These are phyloP conservation scores for Euphorbia lathyris DNA, from an alignment of 345 rosid species.

Conservation along the genomic window DNA sequence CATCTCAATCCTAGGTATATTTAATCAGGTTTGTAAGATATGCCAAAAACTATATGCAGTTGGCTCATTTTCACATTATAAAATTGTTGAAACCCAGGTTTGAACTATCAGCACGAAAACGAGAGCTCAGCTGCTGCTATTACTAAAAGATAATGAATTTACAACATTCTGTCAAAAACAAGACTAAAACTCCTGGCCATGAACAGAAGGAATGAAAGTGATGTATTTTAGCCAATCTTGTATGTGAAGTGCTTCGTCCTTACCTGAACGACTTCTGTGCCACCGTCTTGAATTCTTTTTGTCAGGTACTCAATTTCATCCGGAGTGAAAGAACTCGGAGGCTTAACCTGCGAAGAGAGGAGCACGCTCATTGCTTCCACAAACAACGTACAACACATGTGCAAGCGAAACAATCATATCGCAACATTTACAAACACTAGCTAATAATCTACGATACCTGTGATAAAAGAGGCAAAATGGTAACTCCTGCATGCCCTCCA, in stretches of 20 bases:
- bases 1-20: neutral
- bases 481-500: conserved; percentile 39
- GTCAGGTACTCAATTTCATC: conserved; percentile 32
- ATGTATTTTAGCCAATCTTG: neutral
- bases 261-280: conserved; percentile 37
- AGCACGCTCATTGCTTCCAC: neutral
- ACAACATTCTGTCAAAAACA: neutral
- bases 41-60: too few species aligned
- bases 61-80: neutral
- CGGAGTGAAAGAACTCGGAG: conserved; percentile 26
- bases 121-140: neutral
- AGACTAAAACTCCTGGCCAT: neutral
- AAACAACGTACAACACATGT: neutral
- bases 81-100: neutral
- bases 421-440: too few species aligned
- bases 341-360: conserved; percentile 25
- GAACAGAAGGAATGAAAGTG: conserved; percentile 5
- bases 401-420: neutral
- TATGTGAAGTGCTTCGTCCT: neutral
- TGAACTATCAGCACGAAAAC: neutral
- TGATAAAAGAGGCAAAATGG: conserved; percentile 32
- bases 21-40: neutral
- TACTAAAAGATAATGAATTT: neutral
- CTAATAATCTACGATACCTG: conserved; percentile 14
- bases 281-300: conserved; percentile 35